phyloP scores from a whole-genome alignment of 140 eudicot genomes.

The Cichorium intybus region DNA sequence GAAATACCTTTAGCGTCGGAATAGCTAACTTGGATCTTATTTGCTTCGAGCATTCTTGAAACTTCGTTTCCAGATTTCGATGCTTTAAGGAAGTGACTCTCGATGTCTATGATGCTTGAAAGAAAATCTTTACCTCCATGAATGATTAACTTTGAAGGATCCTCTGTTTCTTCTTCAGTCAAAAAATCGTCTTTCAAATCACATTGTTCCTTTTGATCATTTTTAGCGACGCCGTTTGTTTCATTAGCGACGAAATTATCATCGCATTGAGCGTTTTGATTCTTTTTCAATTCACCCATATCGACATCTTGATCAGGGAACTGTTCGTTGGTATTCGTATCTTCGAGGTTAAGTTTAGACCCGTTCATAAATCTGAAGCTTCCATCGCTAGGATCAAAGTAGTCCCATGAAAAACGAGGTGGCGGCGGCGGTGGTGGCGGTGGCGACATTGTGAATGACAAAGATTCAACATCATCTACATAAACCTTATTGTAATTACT shows the following conservation, averaged over 20 bases:
- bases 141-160: conserved; percentile 54
- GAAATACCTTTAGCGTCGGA: conserved; percentile 71
- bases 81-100: conserved; percentile 67
- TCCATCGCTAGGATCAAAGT: conserved; percentile 63
- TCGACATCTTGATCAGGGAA: conserved; percentile 15
- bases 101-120: conserved; percentile 75
- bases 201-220: conserved; percentile 28
- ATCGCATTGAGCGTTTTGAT: conserved; percentile 8
- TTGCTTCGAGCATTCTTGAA: conserved; percentile 84
- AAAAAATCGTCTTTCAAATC: conserved; percentile 36
- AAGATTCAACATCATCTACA: conserved; percentile 47
- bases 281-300: conserved; percentile 27
- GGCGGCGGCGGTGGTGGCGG: conserved; percentile 55
- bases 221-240: conserved; percentile 17
- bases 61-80: conserved; percentile 84
- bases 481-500: conserved; percentile 26
- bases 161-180: conserved; percentile 54
- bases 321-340: conserved; percentile 10
- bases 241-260: conserved; percentile 22
- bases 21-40: conserved; percentile 73
- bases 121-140: conserved; percentile 76
- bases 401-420: conserved; percentile 76
- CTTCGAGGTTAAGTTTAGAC: conserved; percentile 18
- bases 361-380: conserved; percentile 70
- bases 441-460: conserved; percentile 46